Conservation (phyloP, 768 basidiomycete genomes). For the Cyclocybe cylindracea region DNA sequence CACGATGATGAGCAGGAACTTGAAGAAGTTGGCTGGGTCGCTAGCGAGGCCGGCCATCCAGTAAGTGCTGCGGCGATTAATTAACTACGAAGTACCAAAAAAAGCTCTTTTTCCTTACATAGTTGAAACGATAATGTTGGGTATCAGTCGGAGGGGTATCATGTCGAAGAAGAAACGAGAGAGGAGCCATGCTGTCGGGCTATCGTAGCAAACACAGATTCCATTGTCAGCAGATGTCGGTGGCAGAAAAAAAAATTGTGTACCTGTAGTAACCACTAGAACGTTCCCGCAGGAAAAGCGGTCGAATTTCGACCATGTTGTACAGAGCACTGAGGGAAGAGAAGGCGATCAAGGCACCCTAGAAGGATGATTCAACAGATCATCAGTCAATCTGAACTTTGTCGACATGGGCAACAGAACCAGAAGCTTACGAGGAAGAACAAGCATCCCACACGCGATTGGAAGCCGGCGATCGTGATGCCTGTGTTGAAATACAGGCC, state of each 20-base stretch:
- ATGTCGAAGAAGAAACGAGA: constrained; percentile 88
- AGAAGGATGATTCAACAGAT: neutral
- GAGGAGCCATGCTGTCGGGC: constrained; percentile 90
- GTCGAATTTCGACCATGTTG: constrained; percentile 81
- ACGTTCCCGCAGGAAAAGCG: constrained; percentile 88
- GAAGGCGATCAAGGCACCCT: constrained; percentile 92
- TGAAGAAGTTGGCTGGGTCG: constrained; percentile 87
- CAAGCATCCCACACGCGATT: constrained; percentile 88
- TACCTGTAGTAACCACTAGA: constrained; percentile 86
- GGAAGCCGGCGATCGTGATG: constrained; percentile 87
- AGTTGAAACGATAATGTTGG: constrained; percentile 83
- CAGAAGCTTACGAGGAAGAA: constrained; percentile 77
- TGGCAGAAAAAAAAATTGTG: neutral
- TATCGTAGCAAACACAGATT: constrained; percentile 22
- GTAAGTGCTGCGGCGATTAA: constrained; percentile 55
- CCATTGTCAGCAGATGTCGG: neutral
- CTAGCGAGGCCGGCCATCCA: constrained; percentile 93
- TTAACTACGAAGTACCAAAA: no score
- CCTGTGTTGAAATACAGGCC: constrained; percentile 86
- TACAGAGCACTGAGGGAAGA: constrained; percentile 88
- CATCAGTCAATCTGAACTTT: constrained; percentile 6
- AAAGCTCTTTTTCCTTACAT: constrained; percentile 51
- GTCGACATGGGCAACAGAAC: neutral
- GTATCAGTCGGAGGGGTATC: constrained; percentile 84
- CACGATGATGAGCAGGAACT: constrained; percentile 88